These are phyloP conservation scores for Botryotinia convoluta DNA, from an alignment of 2,329 filamentous ascomycete species.

Conservation along the genomic window DNA sequence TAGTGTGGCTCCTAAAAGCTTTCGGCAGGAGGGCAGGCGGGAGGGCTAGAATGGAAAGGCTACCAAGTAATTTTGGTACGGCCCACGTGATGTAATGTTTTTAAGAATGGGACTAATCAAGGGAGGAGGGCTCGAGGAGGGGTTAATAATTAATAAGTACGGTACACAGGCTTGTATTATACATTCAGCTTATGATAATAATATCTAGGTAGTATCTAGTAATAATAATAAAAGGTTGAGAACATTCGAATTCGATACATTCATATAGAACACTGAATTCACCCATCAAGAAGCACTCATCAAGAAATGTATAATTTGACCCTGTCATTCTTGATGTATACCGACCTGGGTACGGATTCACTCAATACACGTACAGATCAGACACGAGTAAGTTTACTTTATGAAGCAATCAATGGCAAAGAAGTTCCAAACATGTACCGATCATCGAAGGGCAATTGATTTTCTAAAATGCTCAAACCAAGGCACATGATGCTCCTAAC, in stretches of 20 bases:
- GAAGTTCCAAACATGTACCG: not conserved
- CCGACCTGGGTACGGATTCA: not conserved
- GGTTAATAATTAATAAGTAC: not conserved
- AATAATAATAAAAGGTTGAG: not conserved
- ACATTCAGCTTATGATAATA: not conserved
- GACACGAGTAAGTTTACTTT: not conserved
- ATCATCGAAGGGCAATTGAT: not conserved
- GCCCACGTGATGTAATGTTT: not conserved
- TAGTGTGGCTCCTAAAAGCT: conserved; percentile 8
- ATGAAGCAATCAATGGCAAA: not conserved
- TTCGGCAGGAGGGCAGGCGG: conserved; percentile 17
- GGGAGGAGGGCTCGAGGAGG: not conserved
- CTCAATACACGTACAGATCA: not conserved
- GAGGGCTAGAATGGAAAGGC: not conserved
- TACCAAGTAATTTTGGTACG: not conserved
- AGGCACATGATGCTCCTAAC: not conserved
- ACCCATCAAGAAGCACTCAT: not conserved
- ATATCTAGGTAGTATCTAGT: too few relatives aligned
- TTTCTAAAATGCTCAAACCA: not conserved
- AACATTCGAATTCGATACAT: not conserved
- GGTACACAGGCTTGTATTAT: not conserved
- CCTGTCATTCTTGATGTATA: not conserved
- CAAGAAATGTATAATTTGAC: not conserved
- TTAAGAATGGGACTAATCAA: not conserved
- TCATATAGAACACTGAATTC: not conserved